Conservation (phyloP, 441 rosid genomes). For the Isatis lusitanica region DNA sequence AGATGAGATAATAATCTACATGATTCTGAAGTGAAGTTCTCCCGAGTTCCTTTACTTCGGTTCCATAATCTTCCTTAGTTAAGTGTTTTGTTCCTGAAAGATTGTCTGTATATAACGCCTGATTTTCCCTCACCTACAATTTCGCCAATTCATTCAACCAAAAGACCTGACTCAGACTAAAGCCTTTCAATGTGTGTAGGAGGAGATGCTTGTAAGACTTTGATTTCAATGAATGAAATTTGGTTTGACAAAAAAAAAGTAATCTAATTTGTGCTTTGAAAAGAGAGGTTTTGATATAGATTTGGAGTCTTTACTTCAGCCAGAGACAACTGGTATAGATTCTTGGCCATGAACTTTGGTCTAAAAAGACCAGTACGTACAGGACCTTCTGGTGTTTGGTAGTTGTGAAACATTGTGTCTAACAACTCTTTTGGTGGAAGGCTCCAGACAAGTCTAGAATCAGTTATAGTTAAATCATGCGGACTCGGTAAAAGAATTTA, state of each 20-base stretch:
- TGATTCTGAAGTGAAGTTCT: no score
- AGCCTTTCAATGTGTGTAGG: no score
- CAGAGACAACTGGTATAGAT: conserved; percentile 22
- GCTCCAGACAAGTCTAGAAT: not conserved
- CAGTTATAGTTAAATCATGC: no score
- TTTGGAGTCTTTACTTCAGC: not conserved
- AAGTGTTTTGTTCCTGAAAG: no score
- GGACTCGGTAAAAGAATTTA: not conserved
- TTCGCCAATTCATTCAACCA: conserved; percentile 29
- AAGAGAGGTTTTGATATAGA: not conserved
- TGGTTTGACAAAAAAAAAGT: no score
- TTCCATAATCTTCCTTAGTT: no score
- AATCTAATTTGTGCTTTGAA: no score
- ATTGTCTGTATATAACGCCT: not conserved
- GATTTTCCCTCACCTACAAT: conserved; percentile 21
- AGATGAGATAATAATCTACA: no score
- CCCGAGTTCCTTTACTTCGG: no score
- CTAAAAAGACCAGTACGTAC: conserved; percentile 23
- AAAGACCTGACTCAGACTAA: no score
- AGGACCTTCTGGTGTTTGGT: conserved; percentile 2
- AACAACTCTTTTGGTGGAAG: conserved; percentile 1
- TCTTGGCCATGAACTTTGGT: conserved; percentile 33
- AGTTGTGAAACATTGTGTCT: conserved; percentile 4
- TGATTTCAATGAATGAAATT: no score
- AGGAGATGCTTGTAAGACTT: no score